Conservation (phyloP, 1,139 yeast genomes). For the Geotrichum fermentans region DNA sequence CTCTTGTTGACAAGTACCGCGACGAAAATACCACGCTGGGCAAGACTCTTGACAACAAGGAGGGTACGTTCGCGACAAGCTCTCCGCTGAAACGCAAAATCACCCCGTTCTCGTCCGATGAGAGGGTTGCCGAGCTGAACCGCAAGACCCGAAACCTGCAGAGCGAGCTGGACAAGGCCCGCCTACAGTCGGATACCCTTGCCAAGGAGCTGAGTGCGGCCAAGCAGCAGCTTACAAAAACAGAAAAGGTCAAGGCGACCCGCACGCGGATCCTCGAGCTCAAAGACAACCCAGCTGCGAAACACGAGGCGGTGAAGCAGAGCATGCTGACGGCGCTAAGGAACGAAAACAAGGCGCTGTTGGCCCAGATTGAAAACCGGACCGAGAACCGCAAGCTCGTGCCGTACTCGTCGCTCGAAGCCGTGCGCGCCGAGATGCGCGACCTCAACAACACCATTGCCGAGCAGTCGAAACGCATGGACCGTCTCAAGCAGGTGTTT, state of each 20-base stretch:
- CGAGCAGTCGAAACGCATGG: conserved; percentile 52
- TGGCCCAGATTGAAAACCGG: conserved; percentile 29
- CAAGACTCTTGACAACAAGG: conserved; percentile 36
- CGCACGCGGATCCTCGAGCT: conserved; percentile 53
- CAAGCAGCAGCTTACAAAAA: conserved; percentile 42
- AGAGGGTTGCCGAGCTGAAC: conserved; percentile 37
- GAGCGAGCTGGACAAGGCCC: conserved; percentile 28
- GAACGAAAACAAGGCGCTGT: conserved; percentile 58
- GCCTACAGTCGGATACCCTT: conserved; percentile 25
- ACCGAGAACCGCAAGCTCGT: conserved; percentile 33
- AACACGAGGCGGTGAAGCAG: conserved; percentile 60
- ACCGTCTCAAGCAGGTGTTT: conserved; percentile 59
- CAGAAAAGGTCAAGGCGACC: conserved; percentile 33
- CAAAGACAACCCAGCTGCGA: conserved; percentile 61
- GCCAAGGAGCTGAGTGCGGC: conserved; percentile 28
- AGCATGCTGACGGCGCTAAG: conserved; percentile 49
- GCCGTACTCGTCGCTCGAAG: conserved; percentile 62
- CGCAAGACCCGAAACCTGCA: conserved; percentile 34
- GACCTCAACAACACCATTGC: conserved; percentile 48
- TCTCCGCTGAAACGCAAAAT: conserved; percentile 19
- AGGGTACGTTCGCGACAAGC: conserved; percentile 23
- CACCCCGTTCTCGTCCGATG: conserved; percentile 30
- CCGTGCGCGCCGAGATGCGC: conserved; percentile 54
- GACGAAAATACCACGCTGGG: conserved; percentile 48
- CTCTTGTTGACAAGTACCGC: conserved; percentile 54